Conservation (phyloP, 2,329 filamentous ascomycete genomes). For the Capronia coronata region DNA sequence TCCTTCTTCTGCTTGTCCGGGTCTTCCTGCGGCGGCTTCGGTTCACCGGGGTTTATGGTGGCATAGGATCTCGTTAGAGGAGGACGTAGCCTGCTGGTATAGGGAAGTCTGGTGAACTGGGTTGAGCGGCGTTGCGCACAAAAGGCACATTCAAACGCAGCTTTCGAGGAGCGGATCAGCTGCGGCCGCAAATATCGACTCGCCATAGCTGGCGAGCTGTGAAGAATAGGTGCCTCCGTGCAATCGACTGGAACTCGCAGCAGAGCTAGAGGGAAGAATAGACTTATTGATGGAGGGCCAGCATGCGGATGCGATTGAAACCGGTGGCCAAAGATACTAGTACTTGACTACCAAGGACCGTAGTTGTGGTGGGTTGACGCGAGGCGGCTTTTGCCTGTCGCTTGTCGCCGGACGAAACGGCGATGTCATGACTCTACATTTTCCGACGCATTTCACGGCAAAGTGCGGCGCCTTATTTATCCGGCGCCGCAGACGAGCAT, state of each 20-base stretch:
- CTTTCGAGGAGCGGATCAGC: slow-evolving; percentile 40
- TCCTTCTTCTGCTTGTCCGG: slow-evolving; percentile 27
- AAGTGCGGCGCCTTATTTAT: not conserved
- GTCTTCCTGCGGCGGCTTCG: slow-evolving; percentile 38
- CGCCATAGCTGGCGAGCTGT: slow-evolving; percentile 21
- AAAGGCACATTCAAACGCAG: slow-evolving; percentile 49
- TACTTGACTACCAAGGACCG: no score
- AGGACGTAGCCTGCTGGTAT: slow-evolving; percentile 37
- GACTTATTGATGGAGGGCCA: not conserved
- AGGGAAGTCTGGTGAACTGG: slow-evolving; percentile 35
- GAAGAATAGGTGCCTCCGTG: slow-evolving; percentile 3
- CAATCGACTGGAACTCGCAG: not conserved
- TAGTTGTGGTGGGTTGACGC: slow-evolving; percentile 18
- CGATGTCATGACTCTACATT: slow-evolving; percentile 15
- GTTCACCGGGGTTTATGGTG: slow-evolving; percentile 40
- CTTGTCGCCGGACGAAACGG: not conserved
- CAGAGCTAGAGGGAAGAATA: not conserved
- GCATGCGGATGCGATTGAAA: not conserved
- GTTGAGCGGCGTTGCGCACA: slow-evolving; percentile 40
- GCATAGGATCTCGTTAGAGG: slow-evolving; percentile 39
- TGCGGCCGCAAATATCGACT: slow-evolving; percentile 27
- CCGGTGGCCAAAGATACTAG: slow-evolving; percentile 7
- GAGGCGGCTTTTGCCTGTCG: slow-evolving; percentile 20
- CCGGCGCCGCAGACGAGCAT: not conserved
- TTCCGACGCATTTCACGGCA: not conserved